Percentiles rank a stretch among this genome's conserved stretches.
Evolutionary conservation across 169 alveolate genomes (phyloP).

Genomic region (Plasmodium inui): DNA sequence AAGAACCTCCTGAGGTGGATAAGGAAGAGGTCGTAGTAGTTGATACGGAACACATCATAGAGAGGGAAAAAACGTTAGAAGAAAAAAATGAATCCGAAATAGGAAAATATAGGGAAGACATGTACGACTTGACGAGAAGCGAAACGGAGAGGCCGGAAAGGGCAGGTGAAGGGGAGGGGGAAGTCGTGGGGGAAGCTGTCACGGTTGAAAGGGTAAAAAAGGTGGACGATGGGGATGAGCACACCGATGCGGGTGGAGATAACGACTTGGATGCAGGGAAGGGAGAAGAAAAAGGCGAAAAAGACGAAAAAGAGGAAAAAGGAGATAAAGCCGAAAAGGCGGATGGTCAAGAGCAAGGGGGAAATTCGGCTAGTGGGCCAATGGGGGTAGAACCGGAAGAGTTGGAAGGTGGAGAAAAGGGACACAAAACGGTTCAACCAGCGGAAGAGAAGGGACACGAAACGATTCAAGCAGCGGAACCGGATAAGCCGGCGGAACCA

Average conservation of each 20-base stretch:
- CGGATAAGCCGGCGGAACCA: background rate
- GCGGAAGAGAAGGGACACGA: background rate
- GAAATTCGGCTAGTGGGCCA: background rate
- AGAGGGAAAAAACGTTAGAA: slow-evolving; percentile 22
- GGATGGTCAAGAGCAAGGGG: background rate
- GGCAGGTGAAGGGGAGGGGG: background rate
- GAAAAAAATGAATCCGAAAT: slow-evolving; percentile 14
- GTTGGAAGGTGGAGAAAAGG: background rate
- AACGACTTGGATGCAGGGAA: background rate
- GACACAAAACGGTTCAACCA: background rate
- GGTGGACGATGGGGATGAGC: background rate
- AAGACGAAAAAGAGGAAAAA: background rate
- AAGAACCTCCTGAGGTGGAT: background rate
- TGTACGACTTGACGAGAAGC: background rate
- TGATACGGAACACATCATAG: background rate
- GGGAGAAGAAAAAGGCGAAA: background rate
- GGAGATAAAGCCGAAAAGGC: background rate
- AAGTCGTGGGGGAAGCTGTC: background rate
- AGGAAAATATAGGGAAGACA: background rate
- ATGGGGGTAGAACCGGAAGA: background rate
- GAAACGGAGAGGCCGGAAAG: slow-evolving; percentile 19
- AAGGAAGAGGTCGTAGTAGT: background rate
- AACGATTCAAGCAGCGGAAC: background rate
- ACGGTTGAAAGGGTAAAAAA: background rate
- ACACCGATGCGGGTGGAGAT: background rate